Evolutionary conservation across 1,284 basidiomycete species (phyloP).

Genomic region (Melanopsichium pennsylvanicum): DNA sequence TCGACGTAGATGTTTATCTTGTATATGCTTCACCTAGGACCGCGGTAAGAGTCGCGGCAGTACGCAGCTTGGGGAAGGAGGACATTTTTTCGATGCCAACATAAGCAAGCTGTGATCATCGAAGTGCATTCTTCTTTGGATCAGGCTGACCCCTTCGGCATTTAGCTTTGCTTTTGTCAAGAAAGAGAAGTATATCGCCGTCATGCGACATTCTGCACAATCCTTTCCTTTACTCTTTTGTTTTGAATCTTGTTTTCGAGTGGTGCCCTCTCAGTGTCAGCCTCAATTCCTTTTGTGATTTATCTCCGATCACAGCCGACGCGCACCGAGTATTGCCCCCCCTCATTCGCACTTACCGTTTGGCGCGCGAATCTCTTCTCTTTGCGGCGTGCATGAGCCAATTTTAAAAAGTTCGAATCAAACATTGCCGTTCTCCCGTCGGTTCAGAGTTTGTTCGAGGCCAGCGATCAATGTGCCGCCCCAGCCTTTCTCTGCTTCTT

Average conservation of each 20-base stretch:
- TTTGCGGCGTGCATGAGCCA: no score
- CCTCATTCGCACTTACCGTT: no score
- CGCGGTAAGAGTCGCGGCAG: no score
- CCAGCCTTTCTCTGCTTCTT: not conserved
- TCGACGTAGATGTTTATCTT: no score
- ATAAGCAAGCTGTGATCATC: conserved; percentile 21
- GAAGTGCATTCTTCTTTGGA: not conserved
- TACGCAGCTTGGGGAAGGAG: no score
- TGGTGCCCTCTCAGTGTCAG: not conserved
- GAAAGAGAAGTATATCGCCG: not conserved
- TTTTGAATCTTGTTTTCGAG: not conserved
- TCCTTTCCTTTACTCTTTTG: not conserved
- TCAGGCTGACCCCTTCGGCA: no score
- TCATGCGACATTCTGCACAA: no score
- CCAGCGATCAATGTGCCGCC: not conserved
- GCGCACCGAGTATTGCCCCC: not conserved
- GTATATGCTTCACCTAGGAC: no score
- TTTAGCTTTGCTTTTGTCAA: no score
- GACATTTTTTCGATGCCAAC: conserved; percentile 16
- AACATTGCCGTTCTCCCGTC: conserved; percentile 2
- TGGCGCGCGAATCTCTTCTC: no score
- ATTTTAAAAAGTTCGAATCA: not conserved
- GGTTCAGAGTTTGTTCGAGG: not conserved
- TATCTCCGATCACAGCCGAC: conserved; percentile 28
- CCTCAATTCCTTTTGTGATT: conserved; percentile 16